Evolutionary conservation across 257 asterid species (phyloP).

Genomic region (Osmanthus fragrans): DNA sequence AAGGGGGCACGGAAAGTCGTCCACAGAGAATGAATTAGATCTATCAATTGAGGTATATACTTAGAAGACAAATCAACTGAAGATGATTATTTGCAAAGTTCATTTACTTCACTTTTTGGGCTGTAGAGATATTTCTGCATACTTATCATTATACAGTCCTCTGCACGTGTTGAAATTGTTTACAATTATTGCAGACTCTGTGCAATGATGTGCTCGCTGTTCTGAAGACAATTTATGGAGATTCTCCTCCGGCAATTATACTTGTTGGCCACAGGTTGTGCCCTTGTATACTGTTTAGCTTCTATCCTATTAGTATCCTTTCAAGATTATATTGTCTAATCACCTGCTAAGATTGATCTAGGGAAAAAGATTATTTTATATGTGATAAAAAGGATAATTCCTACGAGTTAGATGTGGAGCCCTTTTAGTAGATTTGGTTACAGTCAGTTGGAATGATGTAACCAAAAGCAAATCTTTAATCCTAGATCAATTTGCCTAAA

Average conservation of each 20-base stretch:
- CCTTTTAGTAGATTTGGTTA: background rate
- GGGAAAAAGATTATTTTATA: background rate
- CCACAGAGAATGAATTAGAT: conserved; percentile 80
- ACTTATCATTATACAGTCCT: background rate
- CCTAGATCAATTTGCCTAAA: too few species aligned
- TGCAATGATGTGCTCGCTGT: conserved; percentile 83
- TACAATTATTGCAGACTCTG: conserved; percentile 56
- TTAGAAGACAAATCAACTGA: conserved; percentile 6
- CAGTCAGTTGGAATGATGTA: background rate
- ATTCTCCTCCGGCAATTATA: conserved; percentile 93
- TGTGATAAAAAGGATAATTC: background rate
- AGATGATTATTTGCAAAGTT: conserved; percentile 10
- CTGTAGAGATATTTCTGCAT: conserved; percentile 10
- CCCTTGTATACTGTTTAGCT: conserved; percentile 19
- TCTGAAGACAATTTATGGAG: conserved; percentile 78
- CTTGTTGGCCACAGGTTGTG: conserved; percentile 91
- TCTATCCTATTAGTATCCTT: background rate
- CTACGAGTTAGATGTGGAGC: conserved; percentile 13
- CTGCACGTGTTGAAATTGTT: conserved; percentile 23
- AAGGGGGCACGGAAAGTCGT: conserved; percentile 95
- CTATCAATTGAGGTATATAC: conserved; percentile 78
- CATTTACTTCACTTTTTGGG: background rate
- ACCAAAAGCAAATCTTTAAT: too few species aligned
- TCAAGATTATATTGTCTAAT: background rate
- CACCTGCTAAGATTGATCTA: background rate